These are phyloP conservation scores for Quercus agrifolia DNA, from an alignment of 306 rosid genomes.

Conservation along the genomic window DNA sequence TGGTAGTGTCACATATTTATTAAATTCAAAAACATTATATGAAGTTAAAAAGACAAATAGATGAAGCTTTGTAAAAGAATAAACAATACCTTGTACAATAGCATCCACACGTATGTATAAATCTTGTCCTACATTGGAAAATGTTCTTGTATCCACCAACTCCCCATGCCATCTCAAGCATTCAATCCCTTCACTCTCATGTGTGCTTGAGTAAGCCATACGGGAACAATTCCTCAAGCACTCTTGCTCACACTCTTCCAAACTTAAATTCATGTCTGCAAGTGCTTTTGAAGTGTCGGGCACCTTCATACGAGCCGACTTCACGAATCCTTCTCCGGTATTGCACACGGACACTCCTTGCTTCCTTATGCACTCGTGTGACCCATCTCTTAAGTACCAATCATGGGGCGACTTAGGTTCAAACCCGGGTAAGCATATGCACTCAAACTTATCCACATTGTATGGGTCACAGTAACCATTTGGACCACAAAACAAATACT, in stretches of 20 bases:
- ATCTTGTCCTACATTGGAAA: background rate
- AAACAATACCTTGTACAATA: slow-evolving; percentile 27
- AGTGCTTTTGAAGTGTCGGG: too few species aligned
- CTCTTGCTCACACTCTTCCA: slow-evolving; percentile 2
- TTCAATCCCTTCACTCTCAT: slow-evolving; percentile 46
- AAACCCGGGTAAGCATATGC: slow-evolving; percentile 62
- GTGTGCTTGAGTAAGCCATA: slow-evolving; percentile 43
- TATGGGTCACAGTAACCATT: slow-evolving; percentile 53
- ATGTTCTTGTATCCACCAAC: slow-evolving; percentile 34
- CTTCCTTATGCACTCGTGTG: slow-evolving; percentile 38
- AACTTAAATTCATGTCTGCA: too few species aligned
- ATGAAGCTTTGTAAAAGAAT: background rate
- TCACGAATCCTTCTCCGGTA: too few species aligned
- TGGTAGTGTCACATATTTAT: too few species aligned
- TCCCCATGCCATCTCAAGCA: slow-evolving; percentile 53
- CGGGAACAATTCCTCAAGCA: slow-evolving; percentile 60
- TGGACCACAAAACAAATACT: slow-evolving; percentile 41
- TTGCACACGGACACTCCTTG: too few species aligned
- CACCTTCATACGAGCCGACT: too few species aligned
- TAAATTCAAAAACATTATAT: too few species aligned
- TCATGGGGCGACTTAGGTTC: slow-evolving; percentile 40
- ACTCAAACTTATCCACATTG: slow-evolving; percentile 26
- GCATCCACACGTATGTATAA: slow-evolving; percentile 40
- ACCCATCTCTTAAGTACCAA: slow-evolving; percentile 54
- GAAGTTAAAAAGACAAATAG: too few species aligned